These are phyloP conservation scores for Vanrija sp. DNA, from an alignment of 1,284 basidiomycete species.

Conservation along the genomic window DNA sequence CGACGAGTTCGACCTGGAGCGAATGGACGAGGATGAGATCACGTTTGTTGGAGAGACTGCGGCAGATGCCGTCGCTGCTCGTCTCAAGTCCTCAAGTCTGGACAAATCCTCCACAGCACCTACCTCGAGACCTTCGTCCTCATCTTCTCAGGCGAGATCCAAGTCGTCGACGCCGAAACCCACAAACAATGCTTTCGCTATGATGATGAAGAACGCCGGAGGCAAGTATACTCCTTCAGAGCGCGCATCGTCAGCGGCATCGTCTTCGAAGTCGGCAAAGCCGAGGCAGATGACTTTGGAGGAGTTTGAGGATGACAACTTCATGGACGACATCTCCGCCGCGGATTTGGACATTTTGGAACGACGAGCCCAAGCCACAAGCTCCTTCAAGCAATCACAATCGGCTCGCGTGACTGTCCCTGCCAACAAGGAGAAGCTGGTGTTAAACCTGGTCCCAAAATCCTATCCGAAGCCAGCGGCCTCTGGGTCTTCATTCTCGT, in stretches of 20 bases:
- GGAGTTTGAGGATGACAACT: constrained; percentile 37
- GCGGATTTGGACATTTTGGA: constrained; percentile 42
- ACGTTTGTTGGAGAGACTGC: constrained; percentile 24
- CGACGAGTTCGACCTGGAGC: constrained; percentile 31
- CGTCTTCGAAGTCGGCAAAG: constrained; percentile 4
- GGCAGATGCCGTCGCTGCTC: no score
- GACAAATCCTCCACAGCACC: no score
- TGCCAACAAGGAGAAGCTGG: constrained; percentile 23
- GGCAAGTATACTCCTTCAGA: constrained; percentile 11
- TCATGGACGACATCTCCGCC: constrained; percentile 34
- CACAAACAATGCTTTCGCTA: constrained; percentile 42
- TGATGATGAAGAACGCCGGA: constrained; percentile 44
- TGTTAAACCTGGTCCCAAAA: constrained; percentile 37
- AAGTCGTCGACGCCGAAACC: constrained; percentile 4
- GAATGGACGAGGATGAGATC: constrained; percentile 42
- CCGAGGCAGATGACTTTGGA: constrained; percentile 22
- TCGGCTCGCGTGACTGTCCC: not conserved
- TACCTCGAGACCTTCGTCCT: not conserved
- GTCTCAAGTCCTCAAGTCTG: not conserved
- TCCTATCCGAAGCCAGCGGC: constrained; percentile 19
- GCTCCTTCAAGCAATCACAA: constrained; percentile 3
- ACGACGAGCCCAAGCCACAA: constrained; percentile 28
- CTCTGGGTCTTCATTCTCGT: constrained; percentile 22
- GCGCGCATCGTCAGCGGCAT: not conserved
- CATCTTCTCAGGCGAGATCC: not conserved